phyloP scores from a whole-genome alignment of 1,139 yeast species.

The Pichia sp. region DNA sequence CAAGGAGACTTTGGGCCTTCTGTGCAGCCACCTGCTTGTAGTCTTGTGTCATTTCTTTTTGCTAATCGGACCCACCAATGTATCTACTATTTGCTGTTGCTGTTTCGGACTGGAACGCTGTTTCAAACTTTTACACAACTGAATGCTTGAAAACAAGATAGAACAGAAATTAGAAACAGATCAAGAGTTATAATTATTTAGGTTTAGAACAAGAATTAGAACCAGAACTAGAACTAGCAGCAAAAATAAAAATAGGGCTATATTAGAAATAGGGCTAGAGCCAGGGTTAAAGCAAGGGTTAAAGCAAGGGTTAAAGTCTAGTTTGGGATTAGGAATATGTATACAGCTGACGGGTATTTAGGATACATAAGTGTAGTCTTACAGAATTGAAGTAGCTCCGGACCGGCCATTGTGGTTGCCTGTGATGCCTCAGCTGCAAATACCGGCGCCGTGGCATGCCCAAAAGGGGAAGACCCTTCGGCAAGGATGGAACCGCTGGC shows the following conservation, averaged over 20 bases:
- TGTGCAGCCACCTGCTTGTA: slow-evolving; percentile 22
- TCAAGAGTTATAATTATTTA: no score
- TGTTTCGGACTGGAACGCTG: no score
- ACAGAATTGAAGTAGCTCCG: neutral
- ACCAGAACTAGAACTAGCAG: no score
- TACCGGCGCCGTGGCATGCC: neutral
- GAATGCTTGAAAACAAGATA: no score
- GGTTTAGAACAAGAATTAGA: no score
- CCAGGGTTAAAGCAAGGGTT: no score
- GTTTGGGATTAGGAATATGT: neutral
- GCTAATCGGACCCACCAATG: neutral
- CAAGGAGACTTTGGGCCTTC: slow-evolving; percentile 22
- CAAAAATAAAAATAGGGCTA: no score
- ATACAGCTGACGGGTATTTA: neutral
- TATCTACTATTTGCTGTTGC: no score
- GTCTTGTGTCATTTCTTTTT: slow-evolving; percentile 11
- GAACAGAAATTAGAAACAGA: no score
- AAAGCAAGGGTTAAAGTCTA: no score
- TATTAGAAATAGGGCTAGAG: no score
- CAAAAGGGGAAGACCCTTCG: neutral
- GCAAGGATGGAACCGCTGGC: neutral
- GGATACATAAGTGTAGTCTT: neutral
- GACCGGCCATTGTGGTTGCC: neutral
- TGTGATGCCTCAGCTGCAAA: neutral
- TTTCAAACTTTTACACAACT: no score